A percentile compares a stretch with the other conserved stretches of the same genome.
phyloP scores from a whole-genome alignment of 75 land plant genomes.

The Chamaecyparis obtusa region DNA sequence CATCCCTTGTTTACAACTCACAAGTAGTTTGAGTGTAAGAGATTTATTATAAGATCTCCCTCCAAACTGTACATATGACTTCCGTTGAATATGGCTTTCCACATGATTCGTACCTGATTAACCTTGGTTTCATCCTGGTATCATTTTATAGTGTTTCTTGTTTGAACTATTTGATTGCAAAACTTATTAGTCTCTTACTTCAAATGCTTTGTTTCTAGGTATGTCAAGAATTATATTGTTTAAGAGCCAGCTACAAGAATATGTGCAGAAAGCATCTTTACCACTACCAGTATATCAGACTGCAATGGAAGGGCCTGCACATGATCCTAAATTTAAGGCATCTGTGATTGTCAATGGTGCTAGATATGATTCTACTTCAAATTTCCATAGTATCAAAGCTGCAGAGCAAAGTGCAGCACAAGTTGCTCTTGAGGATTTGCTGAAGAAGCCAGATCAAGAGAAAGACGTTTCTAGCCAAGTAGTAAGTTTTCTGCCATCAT shows the following conservation, averaged over 20 bases:
- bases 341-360: conserved; percentile 25
- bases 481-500: conserved; percentile 35
- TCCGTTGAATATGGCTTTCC: too few species aligned
- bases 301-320: conserved; percentile 32
- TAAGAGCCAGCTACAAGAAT: conserved; percentile 47
- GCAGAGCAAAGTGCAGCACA: conserved; percentile 48
- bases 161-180: neutral
- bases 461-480: conserved; percentile 46
- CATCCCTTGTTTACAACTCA: neutral
- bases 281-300: conserved; percentile 27
- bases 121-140: neutral
- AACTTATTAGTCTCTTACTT: neutral
- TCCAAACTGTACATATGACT: too few species aligned
- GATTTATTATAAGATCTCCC: too few species aligned
- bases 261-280: conserved; percentile 29
- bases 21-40: neutral
- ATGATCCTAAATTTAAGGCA: conserved; percentile 35
- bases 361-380: conserved; percentile 28
- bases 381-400: conserved; percentile 26
- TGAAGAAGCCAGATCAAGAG: neutral
- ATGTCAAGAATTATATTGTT: conserved; percentile 15
- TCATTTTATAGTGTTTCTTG: neutral
- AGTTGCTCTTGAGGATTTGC: conserved; percentile 25
- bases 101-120: neutral
- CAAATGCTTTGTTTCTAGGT: neutral